Evolutionary conservation across 2,329 filamentous ascomycete species (phyloP), one percentile per base, ranked within the genome.

Genomic region (Metarhizium rileyi): DNA sequence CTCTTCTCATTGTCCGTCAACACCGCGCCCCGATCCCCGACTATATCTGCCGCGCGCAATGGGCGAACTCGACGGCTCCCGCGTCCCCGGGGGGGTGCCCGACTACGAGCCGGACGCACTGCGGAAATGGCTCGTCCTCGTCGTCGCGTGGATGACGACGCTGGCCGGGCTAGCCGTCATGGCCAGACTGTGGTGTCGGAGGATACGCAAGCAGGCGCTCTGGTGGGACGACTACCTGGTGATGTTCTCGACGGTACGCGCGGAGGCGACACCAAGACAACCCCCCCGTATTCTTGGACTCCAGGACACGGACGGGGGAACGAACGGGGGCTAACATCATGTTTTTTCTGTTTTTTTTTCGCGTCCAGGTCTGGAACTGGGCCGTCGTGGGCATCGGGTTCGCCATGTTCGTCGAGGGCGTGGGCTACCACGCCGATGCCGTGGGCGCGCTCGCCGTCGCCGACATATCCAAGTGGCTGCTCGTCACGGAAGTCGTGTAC

Each of bases 171-270:
- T 66, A 2, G 55, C 62, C 6, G 66, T 74, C 7, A 56, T 47
- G n/a, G 58, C 73, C 23, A 64, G 72, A 5, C 44, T 74, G 5
- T 35, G 66, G 20, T 67, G 68, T 49, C 66, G 71, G 7, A 62
- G 61, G 43, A 56, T 71, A 45, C 68, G 67, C 46, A 62, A 59
- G 10, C 70, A 71, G 46, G 52, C 58, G 47, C 53, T 74, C 7
- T 73, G 71, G 70, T 73, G 70, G 71, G 72, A 75, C 60, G 72
- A 75, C 56, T 73, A 64, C 55, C 65, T 72, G 61, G 70, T 74
- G 45, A 53, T 73, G 2, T 72, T 68, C 49, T 73, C 71, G 10
- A 66, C 70, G 69, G 71, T 74, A 35, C n/a, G n/a, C n/a, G n/a
- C n/a, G n/a, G n/a, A n/a, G n/a, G n/a, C n/a, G n/a, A n/a, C n/a